Evolutionary conservation across 108 stramenopile species (phyloP).

Genomic region (Nitzschia sp.): DNA sequence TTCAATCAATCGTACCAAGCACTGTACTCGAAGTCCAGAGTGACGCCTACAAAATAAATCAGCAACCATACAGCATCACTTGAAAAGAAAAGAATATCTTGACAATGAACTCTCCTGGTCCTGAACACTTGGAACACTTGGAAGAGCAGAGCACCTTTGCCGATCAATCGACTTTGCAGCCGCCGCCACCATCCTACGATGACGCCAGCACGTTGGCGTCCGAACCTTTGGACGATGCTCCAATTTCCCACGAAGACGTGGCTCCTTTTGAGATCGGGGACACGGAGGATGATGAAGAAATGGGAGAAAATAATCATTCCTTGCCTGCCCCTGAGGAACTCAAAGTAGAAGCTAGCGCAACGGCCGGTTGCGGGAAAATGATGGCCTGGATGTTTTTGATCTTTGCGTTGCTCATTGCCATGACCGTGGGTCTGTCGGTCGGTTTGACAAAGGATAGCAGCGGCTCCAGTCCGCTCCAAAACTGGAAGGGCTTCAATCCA

Average conservation of each 20-base stretch:
- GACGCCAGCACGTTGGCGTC: background rate
- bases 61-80: too few relatives aligned
- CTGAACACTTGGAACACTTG: too few relatives aligned
- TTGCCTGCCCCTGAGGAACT: constrained; percentile 26
- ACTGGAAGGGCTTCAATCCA: background rate
- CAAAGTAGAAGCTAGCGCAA: background rate
- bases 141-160: background rate
- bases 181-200: background rate
- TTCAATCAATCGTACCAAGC: too few relatives aligned
- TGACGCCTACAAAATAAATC: too few relatives aligned
- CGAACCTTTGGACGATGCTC: background rate
- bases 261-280: constrained; percentile 15
- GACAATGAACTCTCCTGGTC: too few relatives aligned
- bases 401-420: constrained; percentile 11
- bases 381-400: background rate
- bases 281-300: background rate
- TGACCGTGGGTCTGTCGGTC: constrained; percentile 14
- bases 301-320: constrained; percentile 5
- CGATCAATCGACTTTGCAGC: constrained; percentile 3
- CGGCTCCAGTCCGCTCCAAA: too few relatives aligned
- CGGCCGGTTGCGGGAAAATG: background rate
- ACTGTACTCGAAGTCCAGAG: too few relatives aligned
- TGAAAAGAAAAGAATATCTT: too few relatives aligned
- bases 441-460: background rate
- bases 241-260: background rate